Percentiles rank a stretch among this genome's conserved stretches.
Evolutionary conservation across 2,329 filamentous ascomycete species (phyloP).

Genomic region (Aschersonia sp.): DNA sequence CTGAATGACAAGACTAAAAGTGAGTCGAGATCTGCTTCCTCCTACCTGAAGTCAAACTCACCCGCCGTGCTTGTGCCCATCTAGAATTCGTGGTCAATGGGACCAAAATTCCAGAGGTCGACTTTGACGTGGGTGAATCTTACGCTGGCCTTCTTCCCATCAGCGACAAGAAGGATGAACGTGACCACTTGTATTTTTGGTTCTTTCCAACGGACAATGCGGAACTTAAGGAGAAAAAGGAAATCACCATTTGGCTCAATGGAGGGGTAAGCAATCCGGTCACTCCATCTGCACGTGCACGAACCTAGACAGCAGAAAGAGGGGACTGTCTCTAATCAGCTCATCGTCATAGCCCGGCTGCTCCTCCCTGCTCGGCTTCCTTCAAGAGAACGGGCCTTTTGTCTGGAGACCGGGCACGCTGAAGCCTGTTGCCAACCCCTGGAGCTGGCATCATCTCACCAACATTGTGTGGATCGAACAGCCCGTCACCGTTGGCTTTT

Average conservation of each 20-base stretch:
- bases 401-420: conserved; percentile 56
- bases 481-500: conserved; percentile 53
- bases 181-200: conserved; percentile 47
- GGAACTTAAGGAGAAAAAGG: conserved; percentile 29
- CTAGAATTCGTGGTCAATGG: conserved; percentile 45
- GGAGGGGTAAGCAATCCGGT: conserved; percentile 24
- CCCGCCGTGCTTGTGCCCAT: conserved; percentile 1
- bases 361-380: conserved; percentile 49
- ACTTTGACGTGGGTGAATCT: conserved; percentile 47
- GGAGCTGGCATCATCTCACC: conserved; percentile 41
- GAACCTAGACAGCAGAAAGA: neutral
- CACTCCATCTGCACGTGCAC: neutral
- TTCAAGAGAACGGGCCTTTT: conserved; percentile 69
- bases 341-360: conserved; percentile 28
- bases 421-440: conserved; percentile 49
- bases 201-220: conserved; percentile 45
- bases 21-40: conserved; percentile 3
- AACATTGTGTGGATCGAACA: conserved; percentile 60
- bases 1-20: conserved; percentile 8
- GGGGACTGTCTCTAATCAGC: neutral
- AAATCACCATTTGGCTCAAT: conserved; percentile 49
- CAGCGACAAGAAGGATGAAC: conserved; percentile 29
- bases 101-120: conserved; percentile 44
- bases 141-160: conserved; percentile 46
- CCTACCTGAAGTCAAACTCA: conserved; percentile 11